Base-by-base conservation (phyloP, 1,284 basidiomycete genomes). In the Meira miltonrushii region DNA sequence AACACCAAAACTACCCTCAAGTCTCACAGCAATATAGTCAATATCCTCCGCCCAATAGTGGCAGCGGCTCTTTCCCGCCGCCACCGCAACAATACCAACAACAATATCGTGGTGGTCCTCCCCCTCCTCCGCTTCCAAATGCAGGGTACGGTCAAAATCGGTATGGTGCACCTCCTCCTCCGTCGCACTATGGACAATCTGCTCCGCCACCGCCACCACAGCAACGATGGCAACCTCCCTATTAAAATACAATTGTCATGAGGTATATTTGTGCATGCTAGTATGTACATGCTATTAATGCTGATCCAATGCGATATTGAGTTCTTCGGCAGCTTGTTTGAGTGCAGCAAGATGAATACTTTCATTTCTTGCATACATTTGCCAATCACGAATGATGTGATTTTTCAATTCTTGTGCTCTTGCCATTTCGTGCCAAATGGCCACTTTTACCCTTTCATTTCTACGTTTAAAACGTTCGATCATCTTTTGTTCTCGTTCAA, bases 371-470 rank as follows among this genome's bases (percentile, higher is more conserved):
- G 50, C 50, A 41, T n/a, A 53, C 23, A 41, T 13, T n/a, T n/a
- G 23, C 50, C 50, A 53, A 39, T 53, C 50, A 15, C 12, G 12
- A 23, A 53, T 15, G 6, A 53, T 41, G 28, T 33, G 50, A 41
- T 53, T 41, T 19, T 53, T 41, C 2, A 41, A 15, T 28, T 38
- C 37, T 41, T 53, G 50, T 39, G 37, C 23, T 53, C 50, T 37
- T 23, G 38, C 19, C 13, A 53, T 28, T 41, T 53, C 50, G 23
- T 53, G 38, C 50, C 50, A 53, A 53, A 53, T n/a, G 13, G 50
- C 50, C 15, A 53, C 50, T 37, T 33, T 28, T 15, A 53, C 39
- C 28, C 25, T 17, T 17, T 53, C 28, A 25, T 53, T 53, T 33
- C 50, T 39, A 17, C 39, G 23, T 41, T 53, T 28, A 41, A 37